Base-by-base conservation (phyloP, 2,329 filamentous ascomycete species). In the Biscogniauxia mediterranea region DNA sequence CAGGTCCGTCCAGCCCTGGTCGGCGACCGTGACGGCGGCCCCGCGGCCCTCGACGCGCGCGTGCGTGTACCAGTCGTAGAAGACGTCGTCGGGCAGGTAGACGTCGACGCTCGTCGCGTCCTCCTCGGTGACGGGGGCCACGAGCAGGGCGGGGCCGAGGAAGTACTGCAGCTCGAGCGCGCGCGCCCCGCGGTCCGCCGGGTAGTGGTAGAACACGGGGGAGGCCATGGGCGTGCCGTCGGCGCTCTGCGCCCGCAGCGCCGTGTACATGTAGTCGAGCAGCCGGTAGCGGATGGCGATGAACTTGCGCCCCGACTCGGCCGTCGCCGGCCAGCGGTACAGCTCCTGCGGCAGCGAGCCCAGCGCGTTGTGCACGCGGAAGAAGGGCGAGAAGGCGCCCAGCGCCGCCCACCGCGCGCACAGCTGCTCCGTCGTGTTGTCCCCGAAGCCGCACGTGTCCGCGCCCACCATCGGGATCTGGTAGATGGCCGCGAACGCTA, bases 391-490 rank as follows among this genome's bases (percentile, higher is more conserved):
- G 78, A 93, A 92, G 8, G 89, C 89, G 17, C 89, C 89, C 0
- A 92, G 81, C 25, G 83, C 82, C 1, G 89, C 85, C 90, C 90
- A 93, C n/a, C 90, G 86, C 3, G 89, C 85, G 72, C 90, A 93
- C 5, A 93, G 82, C 53, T 84, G 78, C 71, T 90, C 86, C 11
- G 83, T 89, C 0, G 88, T 87, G 68, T 89, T 83, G 15, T 79
- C 82, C 11, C 80, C 88, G 69, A 90, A 96, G 0, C 92, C 92
- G 69, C 92, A 96, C 0, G 93, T 88, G 62, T 96, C 92, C 2
- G 85, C 81, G 13, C 89, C 89, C 0, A 85, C 85, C 81, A 91
- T 87, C 9, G 88, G 87, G 0, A 91, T 73, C 66, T 90, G 88
- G 75, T 87, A 91, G 61, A 91, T 80, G 5, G 86, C 79, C 0